Evolutionary conservation across 164 flowering plant genomes (phyloP).

Genomic region (Stephania cephalantha): DNA sequence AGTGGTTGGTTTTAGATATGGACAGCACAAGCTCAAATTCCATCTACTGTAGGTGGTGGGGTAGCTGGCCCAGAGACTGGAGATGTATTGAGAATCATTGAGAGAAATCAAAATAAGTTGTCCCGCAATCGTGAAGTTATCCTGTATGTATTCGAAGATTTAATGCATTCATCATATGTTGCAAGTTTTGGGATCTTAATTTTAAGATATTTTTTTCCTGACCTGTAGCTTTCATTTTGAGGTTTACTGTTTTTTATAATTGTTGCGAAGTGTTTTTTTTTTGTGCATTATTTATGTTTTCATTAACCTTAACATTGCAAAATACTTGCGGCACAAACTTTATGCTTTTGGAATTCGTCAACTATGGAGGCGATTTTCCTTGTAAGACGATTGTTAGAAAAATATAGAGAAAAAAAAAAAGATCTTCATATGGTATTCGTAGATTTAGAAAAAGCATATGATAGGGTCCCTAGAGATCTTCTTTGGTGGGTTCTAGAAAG

Average conservation of each 20-base stretch:
- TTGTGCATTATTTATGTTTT: background rate
- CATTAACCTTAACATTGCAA: background rate
- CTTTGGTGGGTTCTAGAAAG: too few relatives aligned
- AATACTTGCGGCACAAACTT: background rate
- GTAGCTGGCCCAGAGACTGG: constrained; percentile 64
- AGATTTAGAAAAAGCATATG: too few relatives aligned
- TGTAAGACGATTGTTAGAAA: too few relatives aligned
- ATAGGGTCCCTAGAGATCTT: too few relatives aligned
- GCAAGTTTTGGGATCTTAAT: background rate
- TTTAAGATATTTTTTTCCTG: background rate
- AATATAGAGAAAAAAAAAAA: too few relatives aligned
- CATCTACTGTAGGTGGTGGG: constrained; percentile 76
- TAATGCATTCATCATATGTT: constrained; percentile 3
- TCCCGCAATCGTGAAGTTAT: constrained; percentile 50
- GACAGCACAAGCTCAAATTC: constrained; percentile 68
- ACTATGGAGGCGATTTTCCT: too few relatives aligned
- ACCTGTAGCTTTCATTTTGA: background rate
- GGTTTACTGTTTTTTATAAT: background rate
- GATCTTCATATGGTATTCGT: too few relatives aligned
- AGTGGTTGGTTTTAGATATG: constrained; percentile 50
- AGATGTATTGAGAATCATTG: constrained; percentile 64
- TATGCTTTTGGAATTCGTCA: background rate
- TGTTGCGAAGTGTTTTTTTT: background rate
- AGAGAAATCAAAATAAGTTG: constrained; percentile 68
- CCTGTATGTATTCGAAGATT: constrained; percentile 42